A percentile compares a stretch with the other conserved stretches of the same genome.
Evolutionary conservation across 257 asterid genomes (phyloP).

Genomic region (Solanum infundibuliforme): DNA sequence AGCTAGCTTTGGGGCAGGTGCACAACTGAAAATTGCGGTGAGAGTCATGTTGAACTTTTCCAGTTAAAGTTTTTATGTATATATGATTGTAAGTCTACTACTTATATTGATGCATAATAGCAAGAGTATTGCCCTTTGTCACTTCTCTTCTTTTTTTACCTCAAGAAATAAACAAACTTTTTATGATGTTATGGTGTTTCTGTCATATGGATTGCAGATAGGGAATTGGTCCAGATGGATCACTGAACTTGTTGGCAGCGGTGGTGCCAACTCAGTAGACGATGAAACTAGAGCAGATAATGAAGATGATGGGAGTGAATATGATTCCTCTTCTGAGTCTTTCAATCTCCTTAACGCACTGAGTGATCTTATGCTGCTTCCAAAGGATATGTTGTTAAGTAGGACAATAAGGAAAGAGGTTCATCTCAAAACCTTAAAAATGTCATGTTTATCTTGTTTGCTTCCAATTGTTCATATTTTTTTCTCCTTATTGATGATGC

Average conservation of each 20-base stretch:
- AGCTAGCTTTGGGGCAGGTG: slow-evolving; percentile 86
- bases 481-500: not conserved
- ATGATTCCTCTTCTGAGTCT: slow-evolving; percentile 43
- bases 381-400: slow-evolving; percentile 72
- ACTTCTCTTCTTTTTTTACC: not conserved
- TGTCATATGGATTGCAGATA: slow-evolving; percentile 33
- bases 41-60: slow-evolving; percentile 16
- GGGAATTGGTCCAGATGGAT: slow-evolving; percentile 94
- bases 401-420: slow-evolving; percentile 71
- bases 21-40: slow-evolving; percentile 78
- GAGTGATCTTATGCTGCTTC: slow-evolving; percentile 94
- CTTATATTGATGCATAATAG: not conserved
- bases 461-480: not conserved
- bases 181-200: not conserved
- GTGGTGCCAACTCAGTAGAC: slow-evolving; percentile 35
- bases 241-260: slow-evolving; percentile 53
- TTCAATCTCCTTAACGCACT: slow-evolving; percentile 65
- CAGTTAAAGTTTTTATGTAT: not conserved
- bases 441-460: not conserved
- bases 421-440: not conserved
- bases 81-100: not conserved
- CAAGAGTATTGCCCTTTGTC: not conserved
- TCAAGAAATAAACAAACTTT: not conserved
- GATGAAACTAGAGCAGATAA: not conserved
- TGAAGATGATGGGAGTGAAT: slow-evolving; percentile 18